Conservation (phyloP, 495 filamentous ascomycete genomes). For the Aspergillus nidulans region DNA sequence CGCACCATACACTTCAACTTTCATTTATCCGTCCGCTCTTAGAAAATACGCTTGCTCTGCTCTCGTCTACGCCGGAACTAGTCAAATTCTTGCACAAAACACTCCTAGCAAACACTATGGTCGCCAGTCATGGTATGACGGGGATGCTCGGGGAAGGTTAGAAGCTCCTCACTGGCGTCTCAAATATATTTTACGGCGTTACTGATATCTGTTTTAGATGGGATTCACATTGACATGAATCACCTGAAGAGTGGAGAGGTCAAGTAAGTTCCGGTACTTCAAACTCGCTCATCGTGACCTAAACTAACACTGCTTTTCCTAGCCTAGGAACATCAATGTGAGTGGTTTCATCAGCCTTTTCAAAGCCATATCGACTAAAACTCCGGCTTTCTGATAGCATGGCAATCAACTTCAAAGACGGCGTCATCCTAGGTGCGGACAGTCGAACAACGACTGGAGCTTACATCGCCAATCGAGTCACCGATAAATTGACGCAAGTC, state of each 20-base stretch:
- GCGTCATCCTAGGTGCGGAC: slow-evolving; percentile 93
- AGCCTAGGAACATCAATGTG: slow-evolving; percentile 96
- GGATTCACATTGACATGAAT: slow-evolving; percentile 98
- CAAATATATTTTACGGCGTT: slow-evolving; percentile 1
- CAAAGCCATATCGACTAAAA: slow-evolving; percentile 4
- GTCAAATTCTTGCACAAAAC: neutral
- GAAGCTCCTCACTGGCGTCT: slow-evolving; percentile 24
- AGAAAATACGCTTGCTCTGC: neutral
- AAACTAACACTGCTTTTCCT: slow-evolving; percentile 26
- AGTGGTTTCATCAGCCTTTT: slow-evolving; percentile 28
- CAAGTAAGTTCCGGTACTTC: slow-evolving; percentile 59
- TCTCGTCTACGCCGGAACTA: neutral
- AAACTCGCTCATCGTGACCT: neutral
- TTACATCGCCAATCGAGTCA: slow-evolving; percentile 98
- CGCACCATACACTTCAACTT: slow-evolving; percentile 2
- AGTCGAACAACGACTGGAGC: slow-evolving; percentile 97
- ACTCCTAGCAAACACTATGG: slow-evolving; percentile 26
- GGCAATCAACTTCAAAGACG: slow-evolving; percentile 94
- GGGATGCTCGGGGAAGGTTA: slow-evolving; percentile 71
- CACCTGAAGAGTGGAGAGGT: slow-evolving; percentile 84
- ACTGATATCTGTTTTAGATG: slow-evolving; percentile 60
- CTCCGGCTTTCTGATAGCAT: slow-evolving; percentile 32
- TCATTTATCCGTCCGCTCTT: neutral
- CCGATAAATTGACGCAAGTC: slow-evolving; percentile 97
- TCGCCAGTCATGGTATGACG: slow-evolving; percentile 48